Percentiles rank a stretch among this genome's conserved stretches.
Evolutionary conservation across 257 asterid genomes (phyloP).

Genomic region (Lycium ferocissimum): DNA sequence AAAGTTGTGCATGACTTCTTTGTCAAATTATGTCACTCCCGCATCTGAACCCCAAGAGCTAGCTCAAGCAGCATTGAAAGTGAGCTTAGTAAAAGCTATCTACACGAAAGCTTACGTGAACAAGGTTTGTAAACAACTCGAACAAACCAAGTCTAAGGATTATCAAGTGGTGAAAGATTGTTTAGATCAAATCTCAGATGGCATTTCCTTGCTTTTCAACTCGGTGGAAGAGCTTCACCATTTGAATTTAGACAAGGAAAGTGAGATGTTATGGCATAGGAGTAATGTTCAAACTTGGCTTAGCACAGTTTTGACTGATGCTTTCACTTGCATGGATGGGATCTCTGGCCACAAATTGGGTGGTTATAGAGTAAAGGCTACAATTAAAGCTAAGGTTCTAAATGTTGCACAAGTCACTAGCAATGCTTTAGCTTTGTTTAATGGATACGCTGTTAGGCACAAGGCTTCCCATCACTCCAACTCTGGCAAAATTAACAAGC

Average conservation of each 20-base stretch:
- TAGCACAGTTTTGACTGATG: slow-evolving; percentile 65
- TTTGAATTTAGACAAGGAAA: slow-evolving; percentile 42
- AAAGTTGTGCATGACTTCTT: slow-evolving; percentile 45
- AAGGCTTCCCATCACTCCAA: slow-evolving; percentile 20
- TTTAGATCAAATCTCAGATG: slow-evolving; percentile 63
- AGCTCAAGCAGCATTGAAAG: slow-evolving; percentile 58
- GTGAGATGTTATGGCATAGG: slow-evolving; percentile 61
- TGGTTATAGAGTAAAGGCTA: slow-evolving; percentile 48
- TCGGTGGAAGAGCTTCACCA: slow-evolving; percentile 55
- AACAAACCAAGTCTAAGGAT: slow-evolving; percentile 42
- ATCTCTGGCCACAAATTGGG: slow-evolving; percentile 56
- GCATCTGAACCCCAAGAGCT: slow-evolving; percentile 45
- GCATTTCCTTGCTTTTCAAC: slow-evolving; percentile 54
- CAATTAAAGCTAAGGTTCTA: slow-evolving; percentile 57
- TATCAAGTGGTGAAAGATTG: slow-evolving; percentile 54
- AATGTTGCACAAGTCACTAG: slow-evolving; percentile 67
- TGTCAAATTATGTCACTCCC: slow-evolving; percentile 42
- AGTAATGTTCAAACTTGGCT: slow-evolving; percentile 67
- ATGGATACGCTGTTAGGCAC: slow-evolving; percentile 57
- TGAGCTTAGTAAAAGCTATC: slow-evolving; percentile 55
- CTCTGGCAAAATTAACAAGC: slow-evolving; percentile 27
- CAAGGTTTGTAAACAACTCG: slow-evolving; percentile 49
- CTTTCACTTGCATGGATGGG: slow-evolving; percentile 59
- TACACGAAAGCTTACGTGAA: slow-evolving; percentile 53
- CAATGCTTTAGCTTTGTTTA: slow-evolving; percentile 62